A percentile compares a stretch with the other conserved stretches of the same genome.
These are phyloP conservation scores for Pichia rugopelliculosa DNA, from an alignment of 805 yeast genomes.

Conservation along the genomic window DNA sequence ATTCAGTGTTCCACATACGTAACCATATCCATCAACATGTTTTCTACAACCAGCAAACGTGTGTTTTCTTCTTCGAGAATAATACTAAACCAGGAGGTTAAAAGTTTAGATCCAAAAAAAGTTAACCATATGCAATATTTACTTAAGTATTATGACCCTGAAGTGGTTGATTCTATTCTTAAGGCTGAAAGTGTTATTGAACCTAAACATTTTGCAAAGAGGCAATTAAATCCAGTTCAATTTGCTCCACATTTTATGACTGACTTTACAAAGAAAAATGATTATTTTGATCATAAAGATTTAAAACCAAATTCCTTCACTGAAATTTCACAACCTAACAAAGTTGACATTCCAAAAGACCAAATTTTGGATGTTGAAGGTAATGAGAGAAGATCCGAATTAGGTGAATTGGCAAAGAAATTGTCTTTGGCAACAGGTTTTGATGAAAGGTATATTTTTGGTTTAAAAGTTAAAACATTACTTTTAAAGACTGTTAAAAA, in stretches of 20 bases:
- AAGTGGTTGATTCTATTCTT: constrained; percentile 71
- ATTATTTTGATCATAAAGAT: constrained; percentile 61
- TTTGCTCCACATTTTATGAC: constrained; percentile 68
- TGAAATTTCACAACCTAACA: constrained; percentile 21
- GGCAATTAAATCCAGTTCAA: constrained; percentile 35
- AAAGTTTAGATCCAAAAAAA: constrained; percentile 19
- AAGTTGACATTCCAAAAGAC: constrained; percentile 18
- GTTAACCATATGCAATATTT: constrained; percentile 46
- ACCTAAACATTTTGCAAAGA: constrained; percentile 50
- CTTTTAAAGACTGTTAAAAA: constrained; percentile 77
- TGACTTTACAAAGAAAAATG: constrained; percentile 65
- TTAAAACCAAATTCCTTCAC: constrained; percentile 17
- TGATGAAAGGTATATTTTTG: constrained; percentile 51
- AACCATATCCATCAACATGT: not conserved
- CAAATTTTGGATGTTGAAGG: constrained; percentile 18
- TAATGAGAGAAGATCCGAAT: constrained; percentile 19
- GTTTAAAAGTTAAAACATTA: constrained; percentile 57
- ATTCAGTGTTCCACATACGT: not conserved
- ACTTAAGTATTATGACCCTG: constrained; percentile 73
- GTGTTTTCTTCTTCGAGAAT: constrained; percentile 12
- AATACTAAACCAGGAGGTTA: constrained; percentile 8
- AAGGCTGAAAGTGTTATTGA: constrained; percentile 70
- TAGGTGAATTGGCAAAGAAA: constrained; percentile 40
- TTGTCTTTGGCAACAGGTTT: constrained; percentile 61
- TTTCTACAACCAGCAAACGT: constrained; percentile 9